phyloP scores from a whole-genome alignment of 768 basidiomycete species.

The Favolaschia claudopus region DNA sequence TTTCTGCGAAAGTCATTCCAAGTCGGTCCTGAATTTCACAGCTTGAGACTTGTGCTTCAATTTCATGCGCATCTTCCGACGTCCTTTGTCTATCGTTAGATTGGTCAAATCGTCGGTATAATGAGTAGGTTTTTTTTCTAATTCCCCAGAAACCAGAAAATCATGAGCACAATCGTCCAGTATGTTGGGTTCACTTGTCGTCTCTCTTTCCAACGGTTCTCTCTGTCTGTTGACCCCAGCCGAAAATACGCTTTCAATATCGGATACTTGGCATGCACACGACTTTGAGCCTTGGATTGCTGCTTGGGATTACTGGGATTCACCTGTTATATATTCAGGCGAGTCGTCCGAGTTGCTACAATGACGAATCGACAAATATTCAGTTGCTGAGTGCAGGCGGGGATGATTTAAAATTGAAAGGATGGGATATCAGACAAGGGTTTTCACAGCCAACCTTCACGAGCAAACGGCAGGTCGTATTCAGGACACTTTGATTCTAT shows the following conservation, averaged over 20 bases:
- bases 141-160: background rate
- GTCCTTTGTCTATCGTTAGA: conserved; percentile 90
- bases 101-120: conserved; percentile 78
- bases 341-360: conserved; percentile 12
- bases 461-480: conserved; percentile 72
- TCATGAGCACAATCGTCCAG: conserved; percentile 43
- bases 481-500: background rate
- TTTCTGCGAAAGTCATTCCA: background rate
- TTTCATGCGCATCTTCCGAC: conserved; percentile 60
- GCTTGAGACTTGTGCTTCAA: conserved; percentile 47
- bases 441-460: conserved; percentile 65
- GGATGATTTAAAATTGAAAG: conserved; percentile 89
- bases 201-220: conserved; percentile 84
- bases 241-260: conserved; percentile 53
- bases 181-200: conserved; percentile 65
- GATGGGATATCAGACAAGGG: conserved; percentile 85
- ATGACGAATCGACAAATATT: background rate
- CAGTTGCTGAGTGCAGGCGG: conserved; percentile 67
- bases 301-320: conserved; percentile 89
- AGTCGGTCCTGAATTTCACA: conserved; percentile 43
- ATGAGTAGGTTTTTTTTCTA: background rate
- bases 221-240: conserved; percentile 65
- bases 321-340: conserved; percentile 87
- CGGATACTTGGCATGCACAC: conserved; percentile 83
- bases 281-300: conserved; percentile 95